Conservation (phyloP, 192 early-diverging fungal genomes). For the Backusella luteola region DNA sequence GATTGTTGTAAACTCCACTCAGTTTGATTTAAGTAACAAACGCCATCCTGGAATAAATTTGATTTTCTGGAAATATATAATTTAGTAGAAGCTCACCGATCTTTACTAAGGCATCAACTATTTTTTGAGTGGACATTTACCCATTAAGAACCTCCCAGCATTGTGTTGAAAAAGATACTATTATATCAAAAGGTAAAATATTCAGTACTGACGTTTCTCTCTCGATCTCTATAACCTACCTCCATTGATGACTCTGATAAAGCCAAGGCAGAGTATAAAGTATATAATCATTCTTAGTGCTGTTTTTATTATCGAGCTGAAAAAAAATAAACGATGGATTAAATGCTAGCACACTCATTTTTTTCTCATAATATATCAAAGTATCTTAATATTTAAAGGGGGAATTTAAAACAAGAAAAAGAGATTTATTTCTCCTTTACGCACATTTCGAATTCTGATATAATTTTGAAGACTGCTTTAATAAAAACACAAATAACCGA, state of each 20-base stretch:
- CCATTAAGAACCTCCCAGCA: constrained; percentile 34
- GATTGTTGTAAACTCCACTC: constrained; percentile 24
- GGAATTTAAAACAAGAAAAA: neutral
- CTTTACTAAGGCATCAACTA: neutral
- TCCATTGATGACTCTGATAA: neutral
- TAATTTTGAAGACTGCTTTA: neutral
- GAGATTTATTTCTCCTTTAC: neutral
- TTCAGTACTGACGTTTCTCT: neutral
- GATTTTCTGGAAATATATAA: constrained; percentile 14
- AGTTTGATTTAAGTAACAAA: neutral
- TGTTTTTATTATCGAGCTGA: neutral
- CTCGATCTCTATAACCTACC: neutral
- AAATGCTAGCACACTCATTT: neutral
- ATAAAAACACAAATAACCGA: neutral
- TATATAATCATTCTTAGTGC: neutral
- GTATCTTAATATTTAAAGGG: neutral
- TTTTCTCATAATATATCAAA: neutral
- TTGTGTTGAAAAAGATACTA: constrained; percentile 23
- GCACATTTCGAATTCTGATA: neutral
- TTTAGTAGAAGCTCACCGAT: neutral
- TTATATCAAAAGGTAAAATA: neutral
- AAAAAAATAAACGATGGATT: neutral
- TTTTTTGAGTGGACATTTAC: neutral
- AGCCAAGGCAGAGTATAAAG: neutral
- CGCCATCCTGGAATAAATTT: constrained; percentile 30